These are phyloP conservation scores for Neopestalotiopsis sp. DNA, from an alignment of 2,329 filamentous ascomycete species.

Conservation along the genomic window DNA sequence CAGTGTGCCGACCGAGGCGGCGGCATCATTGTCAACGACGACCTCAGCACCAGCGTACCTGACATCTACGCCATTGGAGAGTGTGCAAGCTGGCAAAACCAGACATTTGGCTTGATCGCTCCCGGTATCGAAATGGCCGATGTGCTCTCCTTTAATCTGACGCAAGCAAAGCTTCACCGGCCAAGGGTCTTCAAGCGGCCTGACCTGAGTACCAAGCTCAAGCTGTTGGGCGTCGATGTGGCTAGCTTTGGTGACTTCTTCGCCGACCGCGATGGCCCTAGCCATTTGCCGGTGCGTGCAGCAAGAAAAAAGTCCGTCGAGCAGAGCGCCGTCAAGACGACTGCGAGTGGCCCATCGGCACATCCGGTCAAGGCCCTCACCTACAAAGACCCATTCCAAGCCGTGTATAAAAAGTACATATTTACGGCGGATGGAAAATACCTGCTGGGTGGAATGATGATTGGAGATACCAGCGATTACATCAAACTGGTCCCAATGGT, in stretches of 20 bases:
- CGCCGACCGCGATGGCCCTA: conserved; percentile 82
- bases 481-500: conserved; percentile 88
- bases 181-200: conserved; percentile 77
- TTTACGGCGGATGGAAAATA: conserved; percentile 92
- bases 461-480: conserved; percentile 89
- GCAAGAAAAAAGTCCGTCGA: conserved; percentile 44
- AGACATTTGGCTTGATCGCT: conserved; percentile 87
- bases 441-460: conserved; percentile 95
- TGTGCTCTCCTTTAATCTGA: conserved; percentile 88
- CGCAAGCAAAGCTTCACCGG: conserved; percentile 75
- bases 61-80: conserved; percentile 89
- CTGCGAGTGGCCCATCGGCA: conserved; percentile 59
- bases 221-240: conserved; percentile 87
- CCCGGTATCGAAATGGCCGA: conserved; percentile 94
- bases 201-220: conserved; percentile 89
- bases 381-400: conserved; percentile 86
- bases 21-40: conserved; percentile 73
- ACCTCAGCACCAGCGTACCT: conserved; percentile 71
- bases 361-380: conserved; percentile 80
- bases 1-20: conserved; percentile 74
- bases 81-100: conserved; percentile 86
- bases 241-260: conserved; percentile 96
- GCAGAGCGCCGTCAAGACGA: conserved; percentile 45
- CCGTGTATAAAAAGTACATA: conserved; percentile 92
- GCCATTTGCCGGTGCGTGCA: conserved; percentile 68